Conservation (phyloP, 306 rosid genomes). For the Biancaea sappan region DNA sequence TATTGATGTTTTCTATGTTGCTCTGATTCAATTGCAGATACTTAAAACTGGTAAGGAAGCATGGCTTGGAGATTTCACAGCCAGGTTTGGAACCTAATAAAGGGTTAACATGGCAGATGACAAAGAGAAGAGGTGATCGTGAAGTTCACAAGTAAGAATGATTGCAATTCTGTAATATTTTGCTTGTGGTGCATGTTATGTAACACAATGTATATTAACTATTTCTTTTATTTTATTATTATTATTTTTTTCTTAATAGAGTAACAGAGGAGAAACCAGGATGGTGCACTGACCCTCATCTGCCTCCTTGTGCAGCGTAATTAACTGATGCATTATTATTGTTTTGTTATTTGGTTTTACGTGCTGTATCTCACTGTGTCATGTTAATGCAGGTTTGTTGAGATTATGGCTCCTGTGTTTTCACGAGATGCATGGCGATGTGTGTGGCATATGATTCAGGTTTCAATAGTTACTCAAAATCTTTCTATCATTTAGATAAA, state of each 20-base stretch:
- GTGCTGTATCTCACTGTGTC: conserved; percentile 22
- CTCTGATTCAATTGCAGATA: conserved; percentile 52
- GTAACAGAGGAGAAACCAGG: conserved; percentile 87
- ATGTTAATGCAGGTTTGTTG: conserved; percentile 71
- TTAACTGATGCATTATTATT: conserved; percentile 29
- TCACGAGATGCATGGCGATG: conserved; percentile 99
- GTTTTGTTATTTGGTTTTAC: conserved; percentile 9
- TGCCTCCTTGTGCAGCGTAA: conserved; percentile 99
- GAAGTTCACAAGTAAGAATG: conserved; percentile 92
- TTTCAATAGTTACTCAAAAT: conserved; percentile 23
- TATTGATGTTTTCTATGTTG: conserved; percentile 19
- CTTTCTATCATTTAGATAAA: background rate
- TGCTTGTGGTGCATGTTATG: conserved; percentile 18
- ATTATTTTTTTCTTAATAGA: conserved; percentile 36
- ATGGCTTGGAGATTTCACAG: conserved; percentile 96
- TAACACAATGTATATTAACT: conserved; percentile 10
- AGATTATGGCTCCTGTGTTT: conserved; percentile 99
- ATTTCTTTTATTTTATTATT: conserved; percentile 31
- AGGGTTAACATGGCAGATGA: conserved; percentile 98
- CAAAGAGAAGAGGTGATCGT: conserved; percentile 86
- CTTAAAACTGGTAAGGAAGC: conserved; percentile 77
- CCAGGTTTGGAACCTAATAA: conserved; percentile 95
- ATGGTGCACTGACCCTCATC: conserved; percentile 91
- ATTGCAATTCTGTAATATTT: conserved; percentile 13
- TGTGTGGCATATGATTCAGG: conserved; percentile 99